Evolutionary conservation across 2,329 filamentous ascomycete genomes (phyloP).

Genomic region (Rutstroemia sp.): DNA sequence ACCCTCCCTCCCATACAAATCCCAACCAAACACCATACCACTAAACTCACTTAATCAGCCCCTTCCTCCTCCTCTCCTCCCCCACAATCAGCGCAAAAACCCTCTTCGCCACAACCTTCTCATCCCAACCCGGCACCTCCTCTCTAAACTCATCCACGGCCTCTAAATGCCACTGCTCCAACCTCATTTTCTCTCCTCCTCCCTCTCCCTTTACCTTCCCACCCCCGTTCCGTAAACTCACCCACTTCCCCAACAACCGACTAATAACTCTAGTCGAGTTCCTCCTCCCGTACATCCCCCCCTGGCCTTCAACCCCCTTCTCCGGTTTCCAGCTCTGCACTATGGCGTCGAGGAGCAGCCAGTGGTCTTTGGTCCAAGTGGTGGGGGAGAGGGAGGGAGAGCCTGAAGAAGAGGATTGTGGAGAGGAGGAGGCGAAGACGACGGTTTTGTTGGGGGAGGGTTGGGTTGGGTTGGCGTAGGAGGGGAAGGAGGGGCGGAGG

Average conservation of each 20-base stretch:
- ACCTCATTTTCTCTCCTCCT: conserved; percentile 19
- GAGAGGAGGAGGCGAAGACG: conserved; percentile 28
- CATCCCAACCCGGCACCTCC: conserved; percentile 28
- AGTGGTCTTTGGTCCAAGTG: conserved; percentile 27
- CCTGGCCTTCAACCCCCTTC: conserved; percentile 8
- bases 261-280: conserved; percentile 27
- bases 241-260: conserved; percentile 24
- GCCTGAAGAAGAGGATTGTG: conserved; percentile 17
- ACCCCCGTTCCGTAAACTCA: conserved; percentile 9
- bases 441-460: conserved; percentile 24
- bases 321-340: conserved; percentile 24
- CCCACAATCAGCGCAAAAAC: conserved; percentile 26
- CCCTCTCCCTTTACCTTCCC: neutral
- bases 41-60: conserved; percentile 11
- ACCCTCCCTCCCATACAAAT: neutral
- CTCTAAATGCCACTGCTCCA: conserved; percentile 31
- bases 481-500: conserved; percentile 15
- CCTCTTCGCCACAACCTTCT: conserved; percentile 26
- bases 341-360: conserved; percentile 26
- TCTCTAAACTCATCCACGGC: conserved; percentile 28
- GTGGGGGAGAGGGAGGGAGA: conserved; percentile 18
- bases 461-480: neutral
- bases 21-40: neutral
- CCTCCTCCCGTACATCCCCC: conserved; percentile 13
- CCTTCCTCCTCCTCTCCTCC: conserved; percentile 19